Conservation (phyloP, 805 yeast species). For the Candida nanaspora region DNA sequence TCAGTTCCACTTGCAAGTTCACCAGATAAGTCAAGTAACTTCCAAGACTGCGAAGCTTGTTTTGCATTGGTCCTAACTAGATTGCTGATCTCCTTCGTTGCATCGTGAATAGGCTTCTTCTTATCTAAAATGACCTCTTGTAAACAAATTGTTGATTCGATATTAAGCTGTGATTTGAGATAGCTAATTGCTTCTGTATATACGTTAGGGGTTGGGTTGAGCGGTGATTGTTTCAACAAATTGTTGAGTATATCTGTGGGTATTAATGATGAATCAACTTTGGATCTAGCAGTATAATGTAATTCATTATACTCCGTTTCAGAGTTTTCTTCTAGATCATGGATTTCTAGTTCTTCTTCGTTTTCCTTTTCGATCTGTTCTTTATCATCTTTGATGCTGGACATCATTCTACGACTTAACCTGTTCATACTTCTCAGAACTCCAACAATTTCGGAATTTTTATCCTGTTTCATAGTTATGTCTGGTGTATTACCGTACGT, state of each 20-base stretch:
- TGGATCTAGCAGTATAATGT: constrained; percentile 22
- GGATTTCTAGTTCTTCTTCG: constrained; percentile 39
- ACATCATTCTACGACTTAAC: constrained; percentile 74
- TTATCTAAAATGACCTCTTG: constrained; percentile 16
- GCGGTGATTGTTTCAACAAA: constrained; percentile 16
- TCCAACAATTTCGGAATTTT: constrained; percentile 61
- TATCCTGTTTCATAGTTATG: constrained; percentile 70
- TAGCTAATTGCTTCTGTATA: constrained; percentile 17
- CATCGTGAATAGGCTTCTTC: constrained; percentile 31
- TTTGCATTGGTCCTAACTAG: constrained; percentile 48
- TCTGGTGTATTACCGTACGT: constrained; percentile 78
- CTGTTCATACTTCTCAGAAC: constrained; percentile 86
- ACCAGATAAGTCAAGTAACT: constrained; percentile 8
- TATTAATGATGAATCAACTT: constrained; percentile 17
- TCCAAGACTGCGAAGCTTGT: constrained; percentile 44
- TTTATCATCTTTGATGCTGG: constrained; percentile 36
- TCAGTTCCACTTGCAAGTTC: too few relatives aligned
- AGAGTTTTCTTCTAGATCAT: constrained; percentile 43
- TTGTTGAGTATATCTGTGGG: constrained; percentile 16
- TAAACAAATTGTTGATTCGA: constrained; percentile 4
- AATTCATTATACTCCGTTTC: constrained; percentile 47
- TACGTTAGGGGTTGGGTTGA: constrained; percentile 18
- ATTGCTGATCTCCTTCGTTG: constrained; percentile 35
- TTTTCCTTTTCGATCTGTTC: constrained; percentile 24
- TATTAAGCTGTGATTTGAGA: constrained; percentile 14